Conservation (phyloP, 2,329 filamentous ascomycete genomes). For the Pseudocercospora crystallina region DNA sequence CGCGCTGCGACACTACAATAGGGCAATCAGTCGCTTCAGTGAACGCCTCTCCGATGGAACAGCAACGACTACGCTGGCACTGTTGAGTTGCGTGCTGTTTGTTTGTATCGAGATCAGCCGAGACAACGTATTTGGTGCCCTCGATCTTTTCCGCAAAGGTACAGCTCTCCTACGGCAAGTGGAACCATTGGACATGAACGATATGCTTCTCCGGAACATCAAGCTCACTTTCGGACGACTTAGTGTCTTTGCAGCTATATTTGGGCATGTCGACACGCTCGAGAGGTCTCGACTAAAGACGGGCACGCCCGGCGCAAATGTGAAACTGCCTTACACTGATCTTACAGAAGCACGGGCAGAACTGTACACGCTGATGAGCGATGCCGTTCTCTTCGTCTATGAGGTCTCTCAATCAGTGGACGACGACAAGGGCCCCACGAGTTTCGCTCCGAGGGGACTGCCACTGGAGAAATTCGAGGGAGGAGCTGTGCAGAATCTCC, state of each 20-base stretch:
- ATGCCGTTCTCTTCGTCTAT: too few relatives aligned
- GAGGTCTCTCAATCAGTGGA: too few relatives aligned
- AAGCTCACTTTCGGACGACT: constrained; percentile 22
- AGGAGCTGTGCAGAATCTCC: too few relatives aligned
- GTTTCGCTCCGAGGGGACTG: too few relatives aligned
- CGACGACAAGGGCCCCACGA: too few relatives aligned
- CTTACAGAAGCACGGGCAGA: too few relatives aligned
- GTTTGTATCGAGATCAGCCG: constrained; percentile 30
- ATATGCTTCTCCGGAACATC: constrained; percentile 9
- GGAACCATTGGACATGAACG: constrained; percentile 6
- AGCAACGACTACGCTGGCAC: constrained; percentile 19
- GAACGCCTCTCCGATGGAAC: constrained; percentile 11
- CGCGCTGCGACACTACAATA: constrained; percentile 28
- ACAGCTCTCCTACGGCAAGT: constrained; percentile 18
- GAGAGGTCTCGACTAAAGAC: too few relatives aligned
- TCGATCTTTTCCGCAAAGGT: constrained; percentile 25
- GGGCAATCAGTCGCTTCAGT: constrained; percentile 22
- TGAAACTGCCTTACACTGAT: too few relatives aligned
- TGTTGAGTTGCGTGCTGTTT: constrained; percentile 31
- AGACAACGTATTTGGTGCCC: constrained; percentile 23
- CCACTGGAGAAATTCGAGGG: too few relatives aligned
- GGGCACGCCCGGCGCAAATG: too few relatives aligned
- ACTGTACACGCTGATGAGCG: too few relatives aligned
- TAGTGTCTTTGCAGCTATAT: constrained; percentile 18
- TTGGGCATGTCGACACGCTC: constrained; percentile 3